These are phyloP conservation scores for Neurospora sp. DNA, from an alignment of 495 filamentous ascomycete genomes.

Conservation along the genomic window DNA sequence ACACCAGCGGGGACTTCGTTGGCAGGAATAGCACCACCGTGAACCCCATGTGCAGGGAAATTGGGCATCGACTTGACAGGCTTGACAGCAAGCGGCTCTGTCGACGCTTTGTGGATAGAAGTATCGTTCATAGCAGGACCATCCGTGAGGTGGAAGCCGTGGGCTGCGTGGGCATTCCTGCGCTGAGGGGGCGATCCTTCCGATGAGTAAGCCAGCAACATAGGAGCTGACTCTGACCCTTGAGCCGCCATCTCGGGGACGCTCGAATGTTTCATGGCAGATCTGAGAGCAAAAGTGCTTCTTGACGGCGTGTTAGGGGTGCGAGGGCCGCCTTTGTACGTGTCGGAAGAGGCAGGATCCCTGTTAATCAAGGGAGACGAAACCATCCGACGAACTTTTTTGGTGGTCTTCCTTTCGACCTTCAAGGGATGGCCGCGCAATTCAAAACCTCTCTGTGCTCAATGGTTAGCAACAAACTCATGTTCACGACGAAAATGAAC, in stretches of 20 bases:
- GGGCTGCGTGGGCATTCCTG: not conserved
- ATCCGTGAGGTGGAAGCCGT: not conserved
- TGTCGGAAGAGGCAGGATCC: not conserved
- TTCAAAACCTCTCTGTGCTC: not conserved
- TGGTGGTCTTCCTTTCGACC: constrained; percentile 12
- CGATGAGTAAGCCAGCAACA: not conserved
- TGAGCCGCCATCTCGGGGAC: not conserved
- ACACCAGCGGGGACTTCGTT: not conserved
- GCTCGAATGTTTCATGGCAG: not conserved
- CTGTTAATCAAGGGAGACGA: not conserved
- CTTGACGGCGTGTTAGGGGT: not conserved
- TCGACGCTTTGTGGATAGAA: not conserved
- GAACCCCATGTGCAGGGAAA: not conserved
- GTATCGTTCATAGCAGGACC: not conserved
- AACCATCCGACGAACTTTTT: not conserved
- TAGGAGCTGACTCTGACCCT: not conserved
- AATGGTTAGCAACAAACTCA: constrained; percentile 4
- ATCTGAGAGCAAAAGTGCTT: not conserved
- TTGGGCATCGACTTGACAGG: not conserved
- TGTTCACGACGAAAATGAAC: not conserved
- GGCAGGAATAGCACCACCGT: not conserved
- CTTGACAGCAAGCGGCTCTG: not conserved
- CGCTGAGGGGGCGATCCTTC: not conserved
- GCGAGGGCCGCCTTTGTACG: not conserved
- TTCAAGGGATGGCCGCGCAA: constrained; percentile 4